phyloP scores from a whole-genome alignment of 2,329 filamentous ascomycete species.

The Aspergillus brunneoviolaceus region DNA sequence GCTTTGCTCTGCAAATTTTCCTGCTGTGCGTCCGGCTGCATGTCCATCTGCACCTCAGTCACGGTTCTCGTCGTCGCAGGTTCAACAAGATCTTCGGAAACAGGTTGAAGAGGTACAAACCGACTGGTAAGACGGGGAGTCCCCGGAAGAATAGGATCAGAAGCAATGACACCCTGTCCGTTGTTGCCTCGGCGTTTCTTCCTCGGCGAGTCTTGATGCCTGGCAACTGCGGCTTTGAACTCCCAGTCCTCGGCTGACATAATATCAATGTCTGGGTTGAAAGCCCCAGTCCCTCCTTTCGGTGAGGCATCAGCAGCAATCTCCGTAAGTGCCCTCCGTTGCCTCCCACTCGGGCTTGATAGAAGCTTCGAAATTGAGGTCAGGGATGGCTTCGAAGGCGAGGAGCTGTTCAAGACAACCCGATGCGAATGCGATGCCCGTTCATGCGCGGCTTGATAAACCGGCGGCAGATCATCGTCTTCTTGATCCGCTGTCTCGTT shows the following conservation, averaged over 20 bases:
- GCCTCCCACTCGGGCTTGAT: constrained; percentile 41
- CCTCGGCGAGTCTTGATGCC: constrained; percentile 34
- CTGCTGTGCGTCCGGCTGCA: neutral
- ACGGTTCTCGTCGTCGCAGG: neutral
- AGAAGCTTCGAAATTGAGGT: constrained; percentile 29
- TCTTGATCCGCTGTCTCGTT: constrained; percentile 32
- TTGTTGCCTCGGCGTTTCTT: constrained; percentile 40
- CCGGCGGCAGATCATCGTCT: constrained; percentile 40
- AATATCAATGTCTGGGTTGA: constrained; percentile 39
- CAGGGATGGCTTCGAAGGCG: constrained; percentile 24
- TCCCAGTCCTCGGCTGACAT: constrained; percentile 42
- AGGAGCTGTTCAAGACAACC: constrained; percentile 22
- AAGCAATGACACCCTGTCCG: constrained; percentile 30
- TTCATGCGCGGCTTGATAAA: constrained; percentile 23
- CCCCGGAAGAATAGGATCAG: constrained; percentile 30
- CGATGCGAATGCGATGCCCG: constrained; percentile 23
- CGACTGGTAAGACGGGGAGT: constrained; percentile 26
- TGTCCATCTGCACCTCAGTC: constrained; percentile 14
- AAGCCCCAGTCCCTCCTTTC: constrained; percentile 30
- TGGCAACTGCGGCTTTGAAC: constrained; percentile 36
- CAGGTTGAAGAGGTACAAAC: constrained; percentile 12
- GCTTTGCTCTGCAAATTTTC: constrained; percentile 15
- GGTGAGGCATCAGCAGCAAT: constrained; percentile 46
- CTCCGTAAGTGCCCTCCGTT: constrained; percentile 40
- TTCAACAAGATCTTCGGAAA: neutral